phyloP scores from a whole-genome alignment of 305 asterid species.

The Coffea humblotiana region DNA sequence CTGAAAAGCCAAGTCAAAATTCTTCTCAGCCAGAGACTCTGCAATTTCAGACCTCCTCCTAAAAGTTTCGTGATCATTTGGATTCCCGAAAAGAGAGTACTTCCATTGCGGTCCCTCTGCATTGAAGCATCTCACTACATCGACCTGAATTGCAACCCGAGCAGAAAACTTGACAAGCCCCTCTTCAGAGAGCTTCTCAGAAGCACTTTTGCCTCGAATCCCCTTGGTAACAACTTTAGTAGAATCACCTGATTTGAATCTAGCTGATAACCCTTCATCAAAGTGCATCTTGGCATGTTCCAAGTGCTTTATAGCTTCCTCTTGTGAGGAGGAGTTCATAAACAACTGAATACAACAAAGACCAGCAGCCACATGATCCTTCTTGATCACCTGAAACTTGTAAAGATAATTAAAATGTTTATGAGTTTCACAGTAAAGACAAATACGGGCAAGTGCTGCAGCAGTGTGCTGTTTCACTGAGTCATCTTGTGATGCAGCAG shows the following conservation, averaged over 20 bases:
- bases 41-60: conserved; percentile 98
- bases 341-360: conserved; percentile 95
- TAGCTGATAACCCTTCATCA: conserved; percentile 82
- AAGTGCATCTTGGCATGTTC: conserved; percentile 94
- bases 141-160: conserved; percentile 86
- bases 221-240: conserved; percentile 83
- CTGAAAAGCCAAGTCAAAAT: conserved; percentile 92
- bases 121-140: conserved; percentile 89
- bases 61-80: conserved; percentile 91
- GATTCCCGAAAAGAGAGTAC: conserved; percentile 95
- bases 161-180: conserved; percentile 94
- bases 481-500: conserved; percentile 43
- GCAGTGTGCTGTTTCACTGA: conserved; percentile 71
- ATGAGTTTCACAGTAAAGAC: conserved; percentile 88
- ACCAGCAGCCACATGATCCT: conserved; percentile 95
- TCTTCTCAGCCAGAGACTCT: conserved; percentile 90
- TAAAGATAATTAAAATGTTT: conserved; percentile 89
- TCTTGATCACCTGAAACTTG: conserved; percentile 95
- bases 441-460: conserved; percentile 90
- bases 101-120: conserved; percentile 94
- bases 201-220: conserved; percentile 76
- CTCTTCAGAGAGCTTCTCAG: conserved; percentile 92
- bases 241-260: conserved; percentile 73
- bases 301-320: conserved; percentile 84
- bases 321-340: conserved; percentile 92